Evolutionary conservation across 805 yeast genomes (phyloP), one percentile per base, ranked within the genome.

Genomic region (Metschnikowia similis): DNA sequence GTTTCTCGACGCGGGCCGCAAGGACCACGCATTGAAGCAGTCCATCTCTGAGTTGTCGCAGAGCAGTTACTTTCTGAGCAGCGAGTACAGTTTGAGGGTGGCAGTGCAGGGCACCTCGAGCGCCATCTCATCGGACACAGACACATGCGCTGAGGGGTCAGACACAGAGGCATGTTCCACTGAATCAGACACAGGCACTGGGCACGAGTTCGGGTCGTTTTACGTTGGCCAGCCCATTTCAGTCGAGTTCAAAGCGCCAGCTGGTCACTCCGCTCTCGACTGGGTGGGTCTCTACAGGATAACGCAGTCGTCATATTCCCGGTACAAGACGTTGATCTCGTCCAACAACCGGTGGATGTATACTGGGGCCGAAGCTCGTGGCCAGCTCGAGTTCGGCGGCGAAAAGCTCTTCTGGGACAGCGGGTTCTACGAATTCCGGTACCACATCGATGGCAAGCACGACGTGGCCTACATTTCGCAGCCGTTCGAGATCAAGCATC

Each of bases 281-380:
- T 87, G 96, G 96, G 76, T 87, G 55, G 95, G 94, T 0, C 65
- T 87, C 30, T 87, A 87, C 66, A 79, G 80, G 48, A 76, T 85
- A 8, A 68, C 79, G 27, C 85, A 79, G 53, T 81, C 87, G 14
- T 77, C 82, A 4, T 70, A 71, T 34, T 78, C 84, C 17, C 73
- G 82, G 48, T 74, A 74, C 38, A 74, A 71, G 28, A 86, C 94
- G 0, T 66, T 75, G 35, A 67, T 82, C n/a, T 72, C 87, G 10
- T 83, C 90, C 8, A 65, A 75, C 35, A 86, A 86, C 9, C 81
- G 84, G 54, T 87, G 92, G 92, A 58, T 71, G 32, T 81, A 81
- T 48, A 64, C 76, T 10, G 67, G 72, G 14, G 61, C 61, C 2
- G 56, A 51, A 1, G 48, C 66, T 8, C 54, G 60, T 3, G 91